Conservation (phyloP, 306 rosid genomes). For the Datisca glomerata region DNA sequence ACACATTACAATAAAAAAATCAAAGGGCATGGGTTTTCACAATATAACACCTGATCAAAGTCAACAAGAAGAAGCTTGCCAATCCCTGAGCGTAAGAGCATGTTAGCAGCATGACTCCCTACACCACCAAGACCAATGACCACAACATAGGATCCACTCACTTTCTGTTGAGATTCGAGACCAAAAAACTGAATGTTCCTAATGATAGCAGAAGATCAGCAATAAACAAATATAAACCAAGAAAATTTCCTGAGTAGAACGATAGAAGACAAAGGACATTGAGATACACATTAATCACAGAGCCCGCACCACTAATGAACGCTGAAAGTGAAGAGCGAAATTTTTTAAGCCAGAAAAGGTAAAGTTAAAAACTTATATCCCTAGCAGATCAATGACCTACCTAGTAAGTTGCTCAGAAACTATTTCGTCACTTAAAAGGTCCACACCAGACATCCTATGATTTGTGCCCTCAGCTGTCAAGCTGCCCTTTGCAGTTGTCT, state of each 20-base stretch:
- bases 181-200: slow-evolving; percentile 95
- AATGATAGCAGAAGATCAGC: slow-evolving; percentile 14
- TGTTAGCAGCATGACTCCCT: slow-evolving; percentile 90
- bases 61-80: slow-evolving; percentile 96
- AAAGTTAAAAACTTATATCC: too few relatives aligned
- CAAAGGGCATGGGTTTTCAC: not conserved
- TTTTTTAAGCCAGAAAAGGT: too few relatives aligned
- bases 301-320: too few relatives aligned
- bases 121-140: slow-evolving; percentile 99
- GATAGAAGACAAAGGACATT: too few relatives aligned
- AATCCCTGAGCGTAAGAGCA: slow-evolving; percentile 89
- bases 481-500: slow-evolving; percentile 21
- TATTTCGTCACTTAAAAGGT: slow-evolving; percentile 65
- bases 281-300: too few relatives aligned
- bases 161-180: slow-evolving; percentile 62
- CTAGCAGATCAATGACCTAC: slow-evolving; percentile 40
- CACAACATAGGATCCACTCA: slow-evolving; percentile 77
- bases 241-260: too few relatives aligned
- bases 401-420: slow-evolving; percentile 92
- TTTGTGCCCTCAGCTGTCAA: slow-evolving; percentile 22
- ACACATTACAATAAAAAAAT: too few relatives aligned
- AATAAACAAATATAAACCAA: too few relatives aligned
- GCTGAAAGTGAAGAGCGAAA: too few relatives aligned
- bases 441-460: slow-evolving; percentile 25
- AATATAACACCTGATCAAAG: slow-evolving; percentile 68